Evolutionary conservation across 2,329 filamentous ascomycete genomes (phyloP).

Genomic region (Colletotrichum sp.): DNA sequence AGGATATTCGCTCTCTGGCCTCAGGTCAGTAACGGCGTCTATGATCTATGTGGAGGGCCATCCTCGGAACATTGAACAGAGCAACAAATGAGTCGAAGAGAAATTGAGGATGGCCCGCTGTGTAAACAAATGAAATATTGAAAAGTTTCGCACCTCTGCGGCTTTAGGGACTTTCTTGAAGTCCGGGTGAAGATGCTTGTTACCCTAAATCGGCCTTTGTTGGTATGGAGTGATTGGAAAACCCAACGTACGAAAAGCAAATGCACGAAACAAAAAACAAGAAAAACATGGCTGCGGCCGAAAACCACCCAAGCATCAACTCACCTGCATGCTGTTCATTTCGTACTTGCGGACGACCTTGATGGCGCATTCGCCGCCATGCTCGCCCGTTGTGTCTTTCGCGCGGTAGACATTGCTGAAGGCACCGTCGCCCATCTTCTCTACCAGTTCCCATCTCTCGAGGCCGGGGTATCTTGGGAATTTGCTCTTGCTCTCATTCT

Average conservation of each 20-base stretch:
- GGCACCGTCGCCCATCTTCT: constrained; percentile 99
- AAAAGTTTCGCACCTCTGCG: constrained; percentile 85
- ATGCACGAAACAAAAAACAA: constrained; percentile 22
- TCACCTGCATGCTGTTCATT: constrained; percentile 98
- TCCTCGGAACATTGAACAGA: constrained; percentile 24
- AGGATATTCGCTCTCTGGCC: constrained; percentile 91
- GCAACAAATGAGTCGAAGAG: constrained; percentile 29
- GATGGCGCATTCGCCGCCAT: constrained; percentile 84
- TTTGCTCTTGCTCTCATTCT: constrained; percentile 84
- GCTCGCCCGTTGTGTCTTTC: constrained; percentile 70
- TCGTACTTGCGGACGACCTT: constrained; percentile 99
- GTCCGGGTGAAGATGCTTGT: constrained; percentile 92
- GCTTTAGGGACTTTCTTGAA: constrained; percentile 94
- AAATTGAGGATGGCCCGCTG: constrained; percentile 29
- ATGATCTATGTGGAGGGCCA: constrained; percentile 1
- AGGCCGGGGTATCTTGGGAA: constrained; percentile 83
- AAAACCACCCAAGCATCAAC: constrained; percentile 43
- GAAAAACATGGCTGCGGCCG: constrained; percentile 23
- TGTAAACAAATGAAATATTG: constrained; percentile 35
- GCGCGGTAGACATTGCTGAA: constrained; percentile 99
- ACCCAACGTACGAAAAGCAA: constrained; percentile 26
- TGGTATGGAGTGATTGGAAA: constrained; percentile 47
- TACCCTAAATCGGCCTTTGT: constrained; percentile 71
- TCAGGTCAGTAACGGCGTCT: constrained; percentile 29
- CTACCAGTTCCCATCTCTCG: constrained; percentile 83